Evolutionary conservation across 2,329 filamentous ascomycete genomes (phyloP), one percentile per base, ranked within the genome.

Genomic region (Hirsutella rhossiliensis): DNA sequence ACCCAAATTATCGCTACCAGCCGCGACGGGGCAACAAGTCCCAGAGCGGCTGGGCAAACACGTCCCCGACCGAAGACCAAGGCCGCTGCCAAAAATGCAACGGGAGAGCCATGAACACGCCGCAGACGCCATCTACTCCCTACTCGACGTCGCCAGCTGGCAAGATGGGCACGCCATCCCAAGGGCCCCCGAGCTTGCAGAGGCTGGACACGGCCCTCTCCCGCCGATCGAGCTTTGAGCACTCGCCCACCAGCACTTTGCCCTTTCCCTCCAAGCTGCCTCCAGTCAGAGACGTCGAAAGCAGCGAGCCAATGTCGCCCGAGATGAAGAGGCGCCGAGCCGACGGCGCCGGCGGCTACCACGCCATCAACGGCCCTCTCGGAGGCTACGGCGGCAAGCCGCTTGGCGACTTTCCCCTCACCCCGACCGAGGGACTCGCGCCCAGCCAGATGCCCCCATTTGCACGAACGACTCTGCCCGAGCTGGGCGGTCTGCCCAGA

Each of bases 1-100:
- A 96, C 61, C 92, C 92, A 3, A 84, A 87, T 52, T 98, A 98
- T 65, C 81, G 88, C 50, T 98, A 97, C 60, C 87, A 95, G 60
- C 92, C 92, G 31, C 82, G 86, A 18, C 77, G 85, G 31, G 77
- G 75, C 50, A 55, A 54, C 46, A 60, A 60, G 45, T 48, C 48
- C 4, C 56, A 61, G 46, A 53, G 58, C 46, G 54, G 48, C 44
- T 56, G 62, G 48, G 47, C 60, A 23, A 54, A 54, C 15, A 58
- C 60, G 15, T 58, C 62, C 2, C 55, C 62, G 2, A 65, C 63
- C 17, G 72, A 76, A 36, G 71, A 76, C 42, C 64, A 70, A n/a
- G 66, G 67, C 20, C 69, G 76, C 50, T 90, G 85, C 57, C 68
- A 72, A 30, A 86, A 80, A 68, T 89, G 85, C 52, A 80, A 82